Evolutionary conservation across 2,329 filamentous ascomycete species (phyloP), one percentile per base, ranked within the genome.

Genomic region (Diaporthe eres): DNA sequence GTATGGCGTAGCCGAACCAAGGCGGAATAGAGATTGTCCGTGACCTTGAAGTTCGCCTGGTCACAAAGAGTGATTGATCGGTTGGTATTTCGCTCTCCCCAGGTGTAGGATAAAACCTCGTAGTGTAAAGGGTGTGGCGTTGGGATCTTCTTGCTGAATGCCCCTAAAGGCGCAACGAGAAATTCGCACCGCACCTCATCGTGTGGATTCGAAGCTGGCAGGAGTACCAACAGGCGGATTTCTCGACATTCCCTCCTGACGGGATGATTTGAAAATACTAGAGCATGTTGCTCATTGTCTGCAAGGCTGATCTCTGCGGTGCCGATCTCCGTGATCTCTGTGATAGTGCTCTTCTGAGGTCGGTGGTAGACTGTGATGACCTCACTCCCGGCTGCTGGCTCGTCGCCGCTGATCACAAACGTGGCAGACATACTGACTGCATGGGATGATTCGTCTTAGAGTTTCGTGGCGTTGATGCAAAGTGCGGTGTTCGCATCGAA

Each of bases 181-280:
- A 68, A 68, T 28, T 68, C 65, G 47, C 65, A 68, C 22, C 65
- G 31, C 22, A 68, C 65, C 65, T 68, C 65, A 53, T 68, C 47
- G 7, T 68, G 47, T 34, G 17, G 2, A 22, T 12, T 28, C 1
- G 31, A 28, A 25, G 65, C 65, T 28, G 65, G 65, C 31, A 53
- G 47, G n/a, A 68, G 47, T 13, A 68, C 65, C 5, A 68, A 37
- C 15, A 68, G 19, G 31, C 65, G 65, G 17, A 53, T 39, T 15
- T 68, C 65, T 25, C n/a, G 47, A 6, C 12, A n/a, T 1, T 25
- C 34, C 65, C 17, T 28, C n/a, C 65, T 34, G 9, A 68, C 12
- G 31, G 47, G 31, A 13, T 68, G 47, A 34, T 37, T 47, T 25
- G 47, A 22, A 39, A 53, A 68, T 25, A 34, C 13, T 17, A 53